Evolutionary conservation across 108 stramenopile genomes (phyloP).

Genomic region (Fragilaria radians): DNA sequence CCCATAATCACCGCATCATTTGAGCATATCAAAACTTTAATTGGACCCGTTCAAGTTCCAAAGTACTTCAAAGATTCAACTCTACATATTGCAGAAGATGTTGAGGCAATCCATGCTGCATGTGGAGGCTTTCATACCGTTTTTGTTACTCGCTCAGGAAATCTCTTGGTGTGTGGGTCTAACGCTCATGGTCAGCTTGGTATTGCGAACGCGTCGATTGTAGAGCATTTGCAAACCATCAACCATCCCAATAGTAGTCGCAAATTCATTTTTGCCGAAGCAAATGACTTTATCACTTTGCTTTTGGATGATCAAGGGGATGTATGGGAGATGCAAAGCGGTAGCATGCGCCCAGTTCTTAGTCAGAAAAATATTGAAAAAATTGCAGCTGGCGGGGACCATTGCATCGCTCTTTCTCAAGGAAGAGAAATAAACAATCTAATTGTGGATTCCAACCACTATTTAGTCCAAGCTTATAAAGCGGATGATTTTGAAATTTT

Average conservation of each 20-base stretch:
- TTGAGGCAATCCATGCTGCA: slow-evolving; percentile 52
- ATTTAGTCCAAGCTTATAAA: not conserved
- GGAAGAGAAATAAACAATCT: slow-evolving; percentile 9
- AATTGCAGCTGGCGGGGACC: slow-evolving; percentile 56
- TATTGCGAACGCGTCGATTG: not conserved
- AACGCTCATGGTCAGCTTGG: slow-evolving; percentile 46
- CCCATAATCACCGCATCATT: slow-evolving; percentile 31
- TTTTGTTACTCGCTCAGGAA: slow-evolving; percentile 45
- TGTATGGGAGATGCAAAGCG: slow-evolving; percentile 43
- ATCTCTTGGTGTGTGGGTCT: slow-evolving; percentile 55
- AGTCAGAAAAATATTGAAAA: slow-evolving; percentile 17
- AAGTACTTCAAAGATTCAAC: not conserved
- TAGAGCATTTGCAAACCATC: slow-evolving; percentile 13
- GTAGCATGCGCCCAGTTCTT: not conserved
- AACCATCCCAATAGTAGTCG: slow-evolving; percentile 32
- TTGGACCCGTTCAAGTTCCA: slow-evolving; percentile 11
- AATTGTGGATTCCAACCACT: not conserved
- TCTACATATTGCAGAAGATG: slow-evolving; percentile 37
- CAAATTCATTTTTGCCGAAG: slow-evolving; percentile 43
- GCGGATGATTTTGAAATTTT: slow-evolving; percentile 4
- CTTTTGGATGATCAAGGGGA: slow-evolving; percentile 51
- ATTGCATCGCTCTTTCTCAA: slow-evolving; percentile 34
- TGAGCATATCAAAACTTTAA: not conserved
- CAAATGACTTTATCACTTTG: slow-evolving; percentile 42
- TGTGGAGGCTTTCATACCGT: slow-evolving; percentile 59